Base-by-base conservation (phyloP, 108 stramenopile genomes). In the Cyclotella cryptica region DNA sequence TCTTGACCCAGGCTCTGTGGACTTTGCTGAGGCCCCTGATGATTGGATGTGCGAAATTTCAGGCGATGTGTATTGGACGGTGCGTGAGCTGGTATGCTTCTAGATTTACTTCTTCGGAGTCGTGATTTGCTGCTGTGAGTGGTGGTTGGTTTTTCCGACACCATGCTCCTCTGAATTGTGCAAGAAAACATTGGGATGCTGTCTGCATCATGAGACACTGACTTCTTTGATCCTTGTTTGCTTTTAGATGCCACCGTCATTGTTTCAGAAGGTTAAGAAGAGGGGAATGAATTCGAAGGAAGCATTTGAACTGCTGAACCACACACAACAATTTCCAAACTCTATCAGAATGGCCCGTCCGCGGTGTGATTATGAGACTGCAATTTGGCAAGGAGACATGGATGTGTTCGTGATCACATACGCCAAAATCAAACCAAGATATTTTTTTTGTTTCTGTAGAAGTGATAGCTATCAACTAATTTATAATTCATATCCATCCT, bases 11-110 rank as follows among this genome's bases (percentile, higher is more conserved):
- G 49, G 91, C 88, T 19, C 79, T 96, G 55, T 83, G 83, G 64
- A 80, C 77, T n/a, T 83, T 94, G 72, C 74, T 96, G 10, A 84
- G 86, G 62, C 96, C 96, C 7, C 43, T 94, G 13, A 68, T 96
- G 39, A 47, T 89, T 10, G 88, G 63, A 11, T 93, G 90, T 72
- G 73, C 86, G 14, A 80, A 85, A 46, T 58, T 89, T n/a, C 92
- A 92, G 69, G 90, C 92, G 26, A 80, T 86, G 54, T 85, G 84
- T 68, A 70, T 89, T 30, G 81, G 79, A 66, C 82, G 80, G 77
- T 87, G 86, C 82, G 82, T 83, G 55, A 73, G 66, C 66, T 83
- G 82, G 82, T 84, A 83, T 83, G 82, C 82, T 47, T 59, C 69
- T 62, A 62, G 82, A 77, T 77, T 83, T 73, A 58, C 82, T 27